Conservation (phyloP, 306 rosid genomes). For the Geum urbanum region DNA sequence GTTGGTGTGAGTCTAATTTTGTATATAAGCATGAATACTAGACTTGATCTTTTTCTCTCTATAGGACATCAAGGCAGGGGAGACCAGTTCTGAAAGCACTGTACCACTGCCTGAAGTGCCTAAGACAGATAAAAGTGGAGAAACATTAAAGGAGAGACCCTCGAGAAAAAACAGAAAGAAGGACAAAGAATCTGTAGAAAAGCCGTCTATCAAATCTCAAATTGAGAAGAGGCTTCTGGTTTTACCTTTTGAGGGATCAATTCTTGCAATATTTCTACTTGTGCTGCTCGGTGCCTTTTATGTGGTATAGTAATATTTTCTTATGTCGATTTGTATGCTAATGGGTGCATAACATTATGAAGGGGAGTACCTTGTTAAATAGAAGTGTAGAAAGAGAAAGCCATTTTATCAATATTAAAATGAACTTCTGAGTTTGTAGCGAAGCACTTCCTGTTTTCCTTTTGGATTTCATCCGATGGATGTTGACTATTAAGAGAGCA, state of each 20-base stretch:
- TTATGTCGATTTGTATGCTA: slow-evolving; percentile 11
- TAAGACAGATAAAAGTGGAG: slow-evolving; percentile 64
- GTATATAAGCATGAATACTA: too few relatives aligned
- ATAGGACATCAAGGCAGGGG: slow-evolving; percentile 57
- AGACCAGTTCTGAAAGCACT: slow-evolving; percentile 44
- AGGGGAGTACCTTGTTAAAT: not conserved
- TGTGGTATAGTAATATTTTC: slow-evolving; percentile 60
- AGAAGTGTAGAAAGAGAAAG: not conserved
- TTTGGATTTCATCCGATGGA: not conserved
- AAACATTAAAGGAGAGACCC: slow-evolving; percentile 67
- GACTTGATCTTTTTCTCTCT: slow-evolving; percentile 15
- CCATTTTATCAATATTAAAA: not conserved
- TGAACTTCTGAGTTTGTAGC: not conserved
- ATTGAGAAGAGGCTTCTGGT: slow-evolving; percentile 81
- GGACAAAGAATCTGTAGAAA: slow-evolving; percentile 77
- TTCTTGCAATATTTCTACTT: slow-evolving; percentile 75
- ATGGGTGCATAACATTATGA: not conserved
- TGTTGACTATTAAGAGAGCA: not conserved
- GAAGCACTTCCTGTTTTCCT: not conserved
- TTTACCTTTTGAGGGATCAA: slow-evolving; percentile 82
- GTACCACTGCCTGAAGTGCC: slow-evolving; percentile 43
- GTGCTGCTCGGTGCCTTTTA: slow-evolving; percentile 91
- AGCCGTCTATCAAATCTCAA: slow-evolving; percentile 60
- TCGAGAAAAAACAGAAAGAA: slow-evolving; percentile 69
- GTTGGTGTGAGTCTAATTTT: slow-evolving; percentile 22